Evolutionary conservation across 345 rosid genomes (phyloP).

Genomic region (Limnanthes douglasii): DNA sequence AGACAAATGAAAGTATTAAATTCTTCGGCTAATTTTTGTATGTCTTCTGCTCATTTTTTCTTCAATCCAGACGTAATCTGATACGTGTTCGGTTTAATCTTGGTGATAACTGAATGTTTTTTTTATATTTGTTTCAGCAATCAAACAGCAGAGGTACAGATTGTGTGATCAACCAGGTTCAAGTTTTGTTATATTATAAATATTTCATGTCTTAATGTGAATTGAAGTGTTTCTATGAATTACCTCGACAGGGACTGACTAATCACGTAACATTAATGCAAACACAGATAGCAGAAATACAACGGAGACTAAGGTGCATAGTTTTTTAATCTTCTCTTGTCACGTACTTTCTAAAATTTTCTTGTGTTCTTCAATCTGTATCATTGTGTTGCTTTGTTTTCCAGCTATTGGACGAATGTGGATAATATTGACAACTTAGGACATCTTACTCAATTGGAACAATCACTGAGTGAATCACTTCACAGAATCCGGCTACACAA

Average conservation of each 20-base stretch:
- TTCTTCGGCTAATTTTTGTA: too few species aligned
- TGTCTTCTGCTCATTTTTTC: slow-evolving; percentile 6
- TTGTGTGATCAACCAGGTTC: background rate
- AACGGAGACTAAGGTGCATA: slow-evolving; percentile 63
- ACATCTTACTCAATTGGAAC: slow-evolving; percentile 64
- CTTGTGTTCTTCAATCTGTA: background rate
- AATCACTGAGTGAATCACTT: slow-evolving; percentile 51
- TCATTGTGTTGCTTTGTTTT: slow-evolving; percentile 4
- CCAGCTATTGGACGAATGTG: slow-evolving; percentile 65
- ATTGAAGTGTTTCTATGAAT: slow-evolving; percentile 8
- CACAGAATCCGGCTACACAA: slow-evolving; percentile 34
- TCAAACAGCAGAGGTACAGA: slow-evolving; percentile 59
- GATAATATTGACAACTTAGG: slow-evolving; percentile 51
- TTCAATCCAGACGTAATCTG: background rate
- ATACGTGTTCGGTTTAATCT: slow-evolving; percentile 3
- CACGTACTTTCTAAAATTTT: slow-evolving; percentile 3
- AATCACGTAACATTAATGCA: slow-evolving; percentile 45
- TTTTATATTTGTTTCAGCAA: slow-evolving; percentile 29
- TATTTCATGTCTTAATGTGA: slow-evolving; percentile 4
- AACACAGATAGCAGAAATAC: slow-evolving; percentile 46
- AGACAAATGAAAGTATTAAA: too few species aligned
- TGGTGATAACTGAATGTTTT: slow-evolving; percentile 12
- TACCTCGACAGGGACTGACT: slow-evolving; percentile 40
- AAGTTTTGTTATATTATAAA: slow-evolving; percentile 4
- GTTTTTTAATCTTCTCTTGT: slow-evolving; percentile 9